Evolutionary conservation across 257 asterid genomes (phyloP).

Genomic region (Thymus mandschuricus): DNA sequence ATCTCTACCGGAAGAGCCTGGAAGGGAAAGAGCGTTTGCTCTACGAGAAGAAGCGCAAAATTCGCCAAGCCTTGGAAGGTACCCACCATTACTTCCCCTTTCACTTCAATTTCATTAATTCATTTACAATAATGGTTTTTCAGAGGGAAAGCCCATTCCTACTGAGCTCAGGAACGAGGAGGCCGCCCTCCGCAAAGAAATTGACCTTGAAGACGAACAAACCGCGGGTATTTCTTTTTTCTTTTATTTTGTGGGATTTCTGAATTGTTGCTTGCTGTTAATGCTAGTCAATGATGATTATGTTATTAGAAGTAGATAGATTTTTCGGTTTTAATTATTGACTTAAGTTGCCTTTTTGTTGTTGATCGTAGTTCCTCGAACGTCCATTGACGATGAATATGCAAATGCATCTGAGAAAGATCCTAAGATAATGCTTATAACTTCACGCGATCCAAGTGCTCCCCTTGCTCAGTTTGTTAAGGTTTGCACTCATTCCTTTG

Average conservation of each 20-base stretch:
- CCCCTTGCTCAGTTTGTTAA: slow-evolving; percentile 95
- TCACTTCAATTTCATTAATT: not conserved
- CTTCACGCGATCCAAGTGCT: slow-evolving; percentile 92
- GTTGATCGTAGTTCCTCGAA: slow-evolving; percentile 63
- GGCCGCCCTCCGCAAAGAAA: slow-evolving; percentile 87
- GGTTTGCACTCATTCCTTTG: slow-evolving; percentile 45
- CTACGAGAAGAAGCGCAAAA: slow-evolving; percentile 88
- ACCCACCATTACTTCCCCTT: not conserved
- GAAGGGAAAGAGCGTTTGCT: slow-evolving; percentile 86
- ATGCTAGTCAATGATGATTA: slow-evolving; percentile 7
- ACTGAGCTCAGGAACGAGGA: slow-evolving; percentile 97
- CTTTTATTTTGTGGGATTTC: not conserved
- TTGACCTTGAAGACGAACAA: slow-evolving; percentile 88
- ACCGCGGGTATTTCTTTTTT: slow-evolving; percentile 61
- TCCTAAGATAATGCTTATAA: slow-evolving; percentile 88
- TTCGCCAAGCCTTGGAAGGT: slow-evolving; percentile 76
- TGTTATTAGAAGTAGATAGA: not conserved
- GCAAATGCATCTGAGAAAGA: slow-evolving; percentile 74
- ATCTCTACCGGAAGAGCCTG: slow-evolving; percentile 84
- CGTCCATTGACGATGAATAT: slow-evolving; percentile 95
- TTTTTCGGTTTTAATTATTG: slow-evolving; percentile 3
- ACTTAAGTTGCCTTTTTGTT: not conserved
- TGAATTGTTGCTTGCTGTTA: not conserved
- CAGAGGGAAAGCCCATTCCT: slow-evolving; percentile 97
- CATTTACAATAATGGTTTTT: not conserved